These are phyloP conservation scores for Cylindrodendrum hubeiense DNA, from an alignment of 2,329 filamentous ascomycete species.

Conservation along the genomic window DNA sequence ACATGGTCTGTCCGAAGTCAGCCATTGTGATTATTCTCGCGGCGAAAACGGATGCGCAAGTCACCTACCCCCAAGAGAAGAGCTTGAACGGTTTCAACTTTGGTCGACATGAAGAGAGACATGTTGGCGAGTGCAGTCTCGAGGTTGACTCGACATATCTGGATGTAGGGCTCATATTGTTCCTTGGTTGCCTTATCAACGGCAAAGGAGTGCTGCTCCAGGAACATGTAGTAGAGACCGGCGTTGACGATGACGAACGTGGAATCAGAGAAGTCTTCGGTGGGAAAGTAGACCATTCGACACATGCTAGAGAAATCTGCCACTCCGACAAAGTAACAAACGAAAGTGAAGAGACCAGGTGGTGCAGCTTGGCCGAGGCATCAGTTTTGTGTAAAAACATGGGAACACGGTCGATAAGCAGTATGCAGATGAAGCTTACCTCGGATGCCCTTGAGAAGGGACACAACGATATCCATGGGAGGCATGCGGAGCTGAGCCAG, in stretches of 20 bases:
- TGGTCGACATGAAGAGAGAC: conserved; percentile 68
- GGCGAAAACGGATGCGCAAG: background rate
- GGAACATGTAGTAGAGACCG: conserved; percentile 63
- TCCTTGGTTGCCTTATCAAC: conserved; percentile 48
- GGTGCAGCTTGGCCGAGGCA: conserved; percentile 52
- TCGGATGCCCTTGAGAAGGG: conserved; percentile 62
- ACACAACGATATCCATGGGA: conserved; percentile 63
- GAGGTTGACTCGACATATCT: conserved; percentile 61
- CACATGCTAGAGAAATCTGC: conserved; percentile 64
- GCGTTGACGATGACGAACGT: conserved; percentile 64
- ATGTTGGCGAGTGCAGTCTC: conserved; percentile 65
- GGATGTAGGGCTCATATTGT: conserved; percentile 53
- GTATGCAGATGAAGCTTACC: conserved; percentile 44
- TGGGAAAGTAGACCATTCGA: conserved; percentile 63
- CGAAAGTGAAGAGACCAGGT: conserved; percentile 62
- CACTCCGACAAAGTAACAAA: conserved; percentile 62
- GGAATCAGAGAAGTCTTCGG: conserved; percentile 63
- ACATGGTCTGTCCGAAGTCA: conserved; percentile 61
- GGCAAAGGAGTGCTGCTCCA: conserved; percentile 57
- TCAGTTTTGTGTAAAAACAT: background rate
- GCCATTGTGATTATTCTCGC: background rate
- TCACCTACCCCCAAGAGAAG: conserved; percentile 67
- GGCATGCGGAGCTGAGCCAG: conserved; percentile 67
- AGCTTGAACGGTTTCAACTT: conserved; percentile 67
- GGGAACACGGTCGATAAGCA: background rate